phyloP scores from a whole-genome alignment of 495 filamentous ascomycete genomes.

The Aspergillus nanangensis region DNA sequence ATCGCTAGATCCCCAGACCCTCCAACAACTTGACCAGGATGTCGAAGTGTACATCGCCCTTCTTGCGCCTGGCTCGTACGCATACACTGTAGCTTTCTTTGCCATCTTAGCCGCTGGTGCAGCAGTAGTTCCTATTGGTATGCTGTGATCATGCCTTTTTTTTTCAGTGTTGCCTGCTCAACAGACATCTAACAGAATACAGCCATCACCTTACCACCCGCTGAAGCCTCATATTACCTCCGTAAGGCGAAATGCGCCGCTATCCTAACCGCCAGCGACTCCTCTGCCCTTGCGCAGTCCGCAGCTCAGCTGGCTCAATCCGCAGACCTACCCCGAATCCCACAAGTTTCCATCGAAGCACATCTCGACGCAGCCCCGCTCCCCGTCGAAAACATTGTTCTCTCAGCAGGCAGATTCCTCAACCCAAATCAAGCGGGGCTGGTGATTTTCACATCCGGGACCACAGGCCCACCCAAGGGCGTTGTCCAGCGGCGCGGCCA shows the following conservation, averaged over 20 bases:
- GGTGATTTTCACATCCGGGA: slow-evolving; percentile 42
- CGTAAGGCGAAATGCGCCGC: slow-evolving; percentile 24
- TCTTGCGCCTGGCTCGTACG: slow-evolving; percentile 43
- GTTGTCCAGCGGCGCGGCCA: slow-evolving; percentile 32
- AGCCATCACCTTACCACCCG: slow-evolving; percentile 26
- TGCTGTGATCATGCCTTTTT: slow-evolving; percentile 1
- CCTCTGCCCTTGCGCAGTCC: slow-evolving; percentile 12
- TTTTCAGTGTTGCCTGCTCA: not conserved
- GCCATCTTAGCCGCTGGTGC: slow-evolving; percentile 40
- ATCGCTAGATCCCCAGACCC: slow-evolving; percentile 8
- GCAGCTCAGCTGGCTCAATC: too few species aligned
- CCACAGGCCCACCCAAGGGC: slow-evolving; percentile 44
- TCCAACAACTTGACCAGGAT: slow-evolving; percentile 20
- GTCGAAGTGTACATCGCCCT: slow-evolving; percentile 44
- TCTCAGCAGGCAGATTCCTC: slow-evolving; percentile 21
- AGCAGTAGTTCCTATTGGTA: slow-evolving; percentile 32
- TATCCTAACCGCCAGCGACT: slow-evolving; percentile 15
- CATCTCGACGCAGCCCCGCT: slow-evolving; percentile 9
- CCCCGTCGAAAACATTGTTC: slow-evolving; percentile 9
- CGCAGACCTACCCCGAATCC: not conserved
- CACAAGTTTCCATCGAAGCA: slow-evolving; percentile 1
- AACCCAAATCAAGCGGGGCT: slow-evolving; percentile 23
- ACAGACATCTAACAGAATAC: not conserved
- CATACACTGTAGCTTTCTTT: slow-evolving; percentile 42
- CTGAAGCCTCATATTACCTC: slow-evolving; percentile 43